These are phyloP conservation scores for Ogataea angusta DNA, from an alignment of 805 yeast genomes.

Conservation along the genomic window DNA sequence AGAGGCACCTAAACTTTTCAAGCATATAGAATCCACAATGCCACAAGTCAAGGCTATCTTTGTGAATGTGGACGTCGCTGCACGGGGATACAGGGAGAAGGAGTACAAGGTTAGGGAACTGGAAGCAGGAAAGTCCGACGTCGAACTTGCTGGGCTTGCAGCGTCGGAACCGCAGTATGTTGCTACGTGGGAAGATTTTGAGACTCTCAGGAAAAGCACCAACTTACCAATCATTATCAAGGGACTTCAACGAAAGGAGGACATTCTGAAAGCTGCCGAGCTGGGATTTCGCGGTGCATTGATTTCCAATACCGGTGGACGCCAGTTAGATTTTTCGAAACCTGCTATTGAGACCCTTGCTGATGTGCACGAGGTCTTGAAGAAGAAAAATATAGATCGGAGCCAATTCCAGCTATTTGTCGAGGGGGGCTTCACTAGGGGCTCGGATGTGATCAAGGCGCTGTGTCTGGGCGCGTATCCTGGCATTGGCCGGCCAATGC, in stretches of 20 bases:
- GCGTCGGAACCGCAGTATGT: not conserved
- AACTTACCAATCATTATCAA: conserved; percentile 50
- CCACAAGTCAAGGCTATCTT: conserved; percentile 72
- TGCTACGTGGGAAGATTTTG: conserved; percentile 59
- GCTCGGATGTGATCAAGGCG: conserved; percentile 42
- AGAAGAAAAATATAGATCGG: conserved; percentile 43
- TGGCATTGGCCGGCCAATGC: conserved; percentile 73
- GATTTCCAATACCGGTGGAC: conserved; percentile 73
- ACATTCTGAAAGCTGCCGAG: conserved; percentile 55
- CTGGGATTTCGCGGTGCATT: conserved; percentile 61
- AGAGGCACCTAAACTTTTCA: conserved; percentile 35
- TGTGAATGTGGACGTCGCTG: conserved; percentile 84
- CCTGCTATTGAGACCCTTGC: conserved; percentile 62
- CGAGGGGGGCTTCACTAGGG: conserved; percentile 45
- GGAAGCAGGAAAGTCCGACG: conserved; percentile 33
- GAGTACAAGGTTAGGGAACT: conserved; percentile 69
- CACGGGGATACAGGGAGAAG: conserved; percentile 80
- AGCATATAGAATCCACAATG: conserved; percentile 31
- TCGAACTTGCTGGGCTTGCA: not conserved
- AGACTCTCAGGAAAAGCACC: conserved; percentile 45
- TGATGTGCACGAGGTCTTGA: conserved; percentile 47
- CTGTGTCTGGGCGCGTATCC: conserved; percentile 46
- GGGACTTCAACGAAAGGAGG: conserved; percentile 68
- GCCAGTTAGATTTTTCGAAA: conserved; percentile 61
- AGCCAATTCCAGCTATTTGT: conserved; percentile 50